These are phyloP conservation scores for Diaporthe vaccinii DNA, from an alignment of 2,329 filamentous ascomycete species.

Conservation along the genomic window DNA sequence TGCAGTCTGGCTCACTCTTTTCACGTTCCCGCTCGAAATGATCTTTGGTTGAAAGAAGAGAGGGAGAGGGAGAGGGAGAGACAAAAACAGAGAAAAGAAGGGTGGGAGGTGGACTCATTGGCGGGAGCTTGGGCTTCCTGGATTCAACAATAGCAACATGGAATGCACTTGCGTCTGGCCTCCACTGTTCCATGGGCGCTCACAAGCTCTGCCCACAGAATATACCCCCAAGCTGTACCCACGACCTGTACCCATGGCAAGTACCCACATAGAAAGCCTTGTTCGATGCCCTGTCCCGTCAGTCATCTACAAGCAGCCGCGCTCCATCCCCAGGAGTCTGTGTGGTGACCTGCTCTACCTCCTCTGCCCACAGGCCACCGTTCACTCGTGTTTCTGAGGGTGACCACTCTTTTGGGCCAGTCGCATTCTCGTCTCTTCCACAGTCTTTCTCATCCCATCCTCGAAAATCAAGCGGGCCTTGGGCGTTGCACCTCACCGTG, in stretches of 20 bases:
- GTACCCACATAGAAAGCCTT: neutral
- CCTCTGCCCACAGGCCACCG: neutral
- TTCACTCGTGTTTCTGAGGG: neutral
- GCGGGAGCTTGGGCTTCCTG: too few species aligned
- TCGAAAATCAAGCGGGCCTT: neutral
- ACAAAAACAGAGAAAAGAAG: too few species aligned
- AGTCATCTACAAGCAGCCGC: neutral
- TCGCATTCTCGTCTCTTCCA: neutral
- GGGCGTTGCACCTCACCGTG: neutral
- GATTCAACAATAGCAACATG: too few species aligned
- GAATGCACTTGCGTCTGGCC: too few species aligned
- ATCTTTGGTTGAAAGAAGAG: too few species aligned
- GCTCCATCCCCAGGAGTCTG: neutral
- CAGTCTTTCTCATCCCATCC: neutral
- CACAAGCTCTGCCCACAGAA: neutral
- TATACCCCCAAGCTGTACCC: neutral
- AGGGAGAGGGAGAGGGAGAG: too few species aligned
- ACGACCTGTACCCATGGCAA: neutral
- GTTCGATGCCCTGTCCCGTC: neutral
- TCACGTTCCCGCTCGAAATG: neutral
- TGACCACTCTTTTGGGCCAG: neutral
- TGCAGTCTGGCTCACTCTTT: neutral
- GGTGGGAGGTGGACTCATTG: neutral
- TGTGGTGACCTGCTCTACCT: neutral
- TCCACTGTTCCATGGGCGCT: neutral